phyloP scores from a whole-genome alignment of 2,329 filamentous ascomycete species.

The Ceratocystis eucalypticola region DNA sequence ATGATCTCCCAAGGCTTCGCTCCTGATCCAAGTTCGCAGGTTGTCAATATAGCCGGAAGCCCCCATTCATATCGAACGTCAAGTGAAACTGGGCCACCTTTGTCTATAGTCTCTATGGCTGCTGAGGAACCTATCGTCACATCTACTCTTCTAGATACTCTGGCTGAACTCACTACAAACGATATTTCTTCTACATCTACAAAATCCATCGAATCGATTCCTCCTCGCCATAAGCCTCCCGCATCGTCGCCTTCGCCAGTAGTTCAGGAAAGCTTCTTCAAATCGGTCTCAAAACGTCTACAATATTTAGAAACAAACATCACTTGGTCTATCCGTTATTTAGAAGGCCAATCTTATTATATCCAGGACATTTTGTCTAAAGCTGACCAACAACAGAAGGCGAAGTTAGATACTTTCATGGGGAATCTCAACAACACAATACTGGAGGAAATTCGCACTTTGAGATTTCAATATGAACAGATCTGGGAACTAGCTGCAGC shows the following conservation, averaged over 20 bases:
- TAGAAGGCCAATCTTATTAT: slow-evolving; percentile 87
- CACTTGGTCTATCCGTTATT: slow-evolving; percentile 84
- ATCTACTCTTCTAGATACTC: not conserved
- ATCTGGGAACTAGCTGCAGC: slow-evolving; percentile 93
- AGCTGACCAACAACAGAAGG: slow-evolving; percentile 78
- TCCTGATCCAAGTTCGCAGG: no score
- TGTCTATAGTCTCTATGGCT: not conserved
- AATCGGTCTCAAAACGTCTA: slow-evolving; percentile 83
- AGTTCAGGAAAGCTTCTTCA: slow-evolving; percentile 96
- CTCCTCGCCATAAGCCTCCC: slow-evolving; percentile 1
- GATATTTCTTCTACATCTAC: slow-evolving; percentile 29
- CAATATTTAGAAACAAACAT: slow-evolving; percentile 86
- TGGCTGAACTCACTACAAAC: slow-evolving; percentile 20
- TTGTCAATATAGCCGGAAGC: not conserved
- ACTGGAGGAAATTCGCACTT: slow-evolving; percentile 60
- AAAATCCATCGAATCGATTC: not conserved
- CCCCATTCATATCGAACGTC: not conserved
- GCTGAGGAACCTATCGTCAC: not conserved
- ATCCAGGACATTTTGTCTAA: slow-evolving; percentile 71
- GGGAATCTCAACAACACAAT: slow-evolving; percentile 79
- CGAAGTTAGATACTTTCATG: slow-evolving; percentile 71
- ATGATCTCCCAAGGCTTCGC: not conserved
- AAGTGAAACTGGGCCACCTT: not conserved
- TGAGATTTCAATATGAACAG: slow-evolving; percentile 82
- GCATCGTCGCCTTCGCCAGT: slow-evolving; percentile 51